Conservation (phyloP, 495 filamentous ascomycete species). For the Bacidia gigantensis region DNA sequence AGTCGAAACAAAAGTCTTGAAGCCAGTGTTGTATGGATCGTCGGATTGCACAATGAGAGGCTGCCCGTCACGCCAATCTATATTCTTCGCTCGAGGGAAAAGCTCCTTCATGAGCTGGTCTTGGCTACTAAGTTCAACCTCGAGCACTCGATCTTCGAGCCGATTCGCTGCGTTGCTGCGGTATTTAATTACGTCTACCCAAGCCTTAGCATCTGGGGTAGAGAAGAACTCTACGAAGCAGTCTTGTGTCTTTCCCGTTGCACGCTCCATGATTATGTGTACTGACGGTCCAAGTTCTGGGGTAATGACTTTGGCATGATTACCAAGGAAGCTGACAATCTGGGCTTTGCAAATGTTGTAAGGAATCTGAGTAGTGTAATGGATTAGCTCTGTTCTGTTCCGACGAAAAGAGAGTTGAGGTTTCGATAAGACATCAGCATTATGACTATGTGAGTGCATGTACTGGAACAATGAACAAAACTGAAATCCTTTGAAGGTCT, state of each 20-base stretch:
- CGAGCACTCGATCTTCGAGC: conserved; percentile 51
- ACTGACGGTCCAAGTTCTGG: conserved; percentile 44
- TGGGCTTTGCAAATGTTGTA: conserved; percentile 53
- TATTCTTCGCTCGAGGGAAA: conserved; percentile 53
- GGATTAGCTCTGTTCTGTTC: not conserved
- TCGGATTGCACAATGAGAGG: conserved; percentile 30
- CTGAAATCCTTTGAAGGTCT: no score
- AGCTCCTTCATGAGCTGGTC: conserved; percentile 47
- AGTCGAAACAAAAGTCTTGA: conserved; percentile 51
- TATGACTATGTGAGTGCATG: no score
- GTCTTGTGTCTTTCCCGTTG: conserved; percentile 64
- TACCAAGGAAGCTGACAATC: conserved; percentile 55
- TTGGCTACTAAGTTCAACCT: conserved; percentile 47
- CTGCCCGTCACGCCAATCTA: conserved; percentile 40
- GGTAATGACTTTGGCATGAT: conserved; percentile 41
- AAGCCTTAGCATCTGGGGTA: conserved; percentile 36
- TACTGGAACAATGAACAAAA: no score
- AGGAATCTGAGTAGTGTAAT: conserved; percentile 55
- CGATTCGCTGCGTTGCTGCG: conserved; percentile 33
- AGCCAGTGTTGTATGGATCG: conserved; percentile 48
- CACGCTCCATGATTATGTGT: conserved; percentile 75
- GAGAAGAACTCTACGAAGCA: conserved; percentile 56
- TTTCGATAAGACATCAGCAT: not conserved
- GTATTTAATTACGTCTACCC: conserved; percentile 33
- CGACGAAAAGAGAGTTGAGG: not conserved